Percentiles rank a stretch among this genome's conserved stretches.
phyloP scores from a whole-genome alignment of 257 asterid species.

The Solanum arcanum region DNA sequence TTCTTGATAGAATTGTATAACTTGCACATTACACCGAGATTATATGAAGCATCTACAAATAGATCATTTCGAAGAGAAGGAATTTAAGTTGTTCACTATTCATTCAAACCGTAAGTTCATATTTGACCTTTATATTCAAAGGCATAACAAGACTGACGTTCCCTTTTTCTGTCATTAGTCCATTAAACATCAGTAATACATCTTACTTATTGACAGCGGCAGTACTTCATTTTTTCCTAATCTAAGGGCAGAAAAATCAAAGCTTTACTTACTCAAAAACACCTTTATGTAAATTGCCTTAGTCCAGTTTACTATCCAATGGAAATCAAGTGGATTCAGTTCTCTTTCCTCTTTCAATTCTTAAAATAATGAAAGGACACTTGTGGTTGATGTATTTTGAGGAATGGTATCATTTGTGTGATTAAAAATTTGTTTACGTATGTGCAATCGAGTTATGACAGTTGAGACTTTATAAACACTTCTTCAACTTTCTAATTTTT shows the following conservation, averaged over 20 bases:
- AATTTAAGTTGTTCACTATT: background rate
- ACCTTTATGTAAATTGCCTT: background rate
- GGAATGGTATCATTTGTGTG: background rate
- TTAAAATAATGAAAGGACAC: background rate
- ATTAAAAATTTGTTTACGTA: background rate
- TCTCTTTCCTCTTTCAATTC: background rate
- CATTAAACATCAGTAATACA: background rate
- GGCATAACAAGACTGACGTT: background rate
- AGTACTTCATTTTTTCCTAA: background rate
- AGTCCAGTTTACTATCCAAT: background rate
- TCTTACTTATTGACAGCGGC: background rate
- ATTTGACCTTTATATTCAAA: background rate
- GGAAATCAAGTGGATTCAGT: background rate
- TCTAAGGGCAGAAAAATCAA: background rate
- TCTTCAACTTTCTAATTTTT: background rate
- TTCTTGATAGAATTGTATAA: background rate
- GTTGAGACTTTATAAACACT: background rate
- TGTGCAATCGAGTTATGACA: background rate
- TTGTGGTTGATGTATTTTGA: background rate
- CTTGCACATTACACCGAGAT: background rate
- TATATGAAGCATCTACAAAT: background rate
- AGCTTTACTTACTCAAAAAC: background rate
- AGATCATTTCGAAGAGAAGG: background rate
- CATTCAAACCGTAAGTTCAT: background rate
- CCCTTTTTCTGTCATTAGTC: background rate